Evolutionary conservation across 495 filamentous ascomycete species (phyloP).

Genomic region (Pseudevernia furfuracea): DNA sequence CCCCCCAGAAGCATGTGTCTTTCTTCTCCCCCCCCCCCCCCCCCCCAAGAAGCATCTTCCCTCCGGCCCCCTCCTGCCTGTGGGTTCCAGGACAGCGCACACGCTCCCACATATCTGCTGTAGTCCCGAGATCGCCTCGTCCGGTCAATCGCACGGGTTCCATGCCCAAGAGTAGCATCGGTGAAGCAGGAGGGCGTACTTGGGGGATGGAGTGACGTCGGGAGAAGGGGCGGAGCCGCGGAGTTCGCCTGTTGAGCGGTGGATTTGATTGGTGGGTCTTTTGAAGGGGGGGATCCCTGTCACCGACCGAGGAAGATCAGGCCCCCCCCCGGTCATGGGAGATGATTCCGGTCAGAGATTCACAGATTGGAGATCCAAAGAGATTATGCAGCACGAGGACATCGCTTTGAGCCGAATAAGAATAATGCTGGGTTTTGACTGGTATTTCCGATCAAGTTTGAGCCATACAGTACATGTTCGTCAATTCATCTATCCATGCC

Average conservation of each 20-base stretch:
- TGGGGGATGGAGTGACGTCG: neutral
- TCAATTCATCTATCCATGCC: neutral
- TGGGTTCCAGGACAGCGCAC: neutral
- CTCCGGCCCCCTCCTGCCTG: neutral
- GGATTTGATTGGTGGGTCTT: neutral
- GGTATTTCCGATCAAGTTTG: neutral
- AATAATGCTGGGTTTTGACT: neutral
- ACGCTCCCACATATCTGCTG: neutral
- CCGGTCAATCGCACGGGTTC: neutral
- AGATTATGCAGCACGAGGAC: neutral
- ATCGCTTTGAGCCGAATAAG: too few species aligned
- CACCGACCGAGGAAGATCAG: neutral
- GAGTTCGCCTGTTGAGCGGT: neutral
- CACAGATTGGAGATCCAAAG: neutral
- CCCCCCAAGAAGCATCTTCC: neutral
- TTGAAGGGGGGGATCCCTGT: neutral
- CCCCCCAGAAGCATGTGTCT: neutral
- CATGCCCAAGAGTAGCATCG: neutral
- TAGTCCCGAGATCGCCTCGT: neutral
- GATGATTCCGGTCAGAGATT: neutral
- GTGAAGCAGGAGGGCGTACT: neutral
- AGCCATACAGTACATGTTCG: neutral
- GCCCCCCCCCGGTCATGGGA: neutral
- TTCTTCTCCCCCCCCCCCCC: neutral
- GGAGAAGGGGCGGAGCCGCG: neutral